Evolutionary conservation across 495 filamentous ascomycete species (phyloP).

Genomic region (Aspergillus heteromorphus): DNA sequence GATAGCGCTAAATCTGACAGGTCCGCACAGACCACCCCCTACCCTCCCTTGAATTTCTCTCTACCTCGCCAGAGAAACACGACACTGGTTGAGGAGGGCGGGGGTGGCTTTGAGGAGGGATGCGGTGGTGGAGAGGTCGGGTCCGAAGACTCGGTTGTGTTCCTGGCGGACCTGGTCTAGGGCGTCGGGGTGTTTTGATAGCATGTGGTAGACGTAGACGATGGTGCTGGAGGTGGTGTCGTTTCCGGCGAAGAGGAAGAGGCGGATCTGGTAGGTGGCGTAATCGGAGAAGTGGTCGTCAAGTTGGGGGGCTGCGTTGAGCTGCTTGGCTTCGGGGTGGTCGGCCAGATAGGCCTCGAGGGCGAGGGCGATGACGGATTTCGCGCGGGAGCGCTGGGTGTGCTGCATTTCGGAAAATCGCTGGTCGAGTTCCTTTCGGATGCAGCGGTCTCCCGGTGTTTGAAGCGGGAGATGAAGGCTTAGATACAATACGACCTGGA

Average conservation of each 20-base stretch:
- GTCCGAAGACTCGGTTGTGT: slow-evolving; percentile 36
- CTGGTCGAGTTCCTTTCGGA: too few species aligned
- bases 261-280: slow-evolving; percentile 11
- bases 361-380: slow-evolving; percentile 1
- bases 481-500: too few species aligned
- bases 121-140: slow-evolving; percentile 17
- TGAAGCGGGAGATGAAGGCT: too few species aligned
- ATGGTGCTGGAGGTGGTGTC: slow-evolving; percentile 32
- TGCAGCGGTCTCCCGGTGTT: too few species aligned
- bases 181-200: slow-evolving; percentile 37
- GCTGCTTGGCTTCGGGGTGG: not conserved
- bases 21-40: too few species aligned
- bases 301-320: not conserved
- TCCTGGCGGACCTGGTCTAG: slow-evolving; percentile 37
- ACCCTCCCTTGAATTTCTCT: too few species aligned
- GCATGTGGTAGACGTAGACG: slow-evolving; percentile 35
- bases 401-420: too few species aligned
- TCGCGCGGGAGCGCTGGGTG: too few species aligned
- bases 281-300: slow-evolving; percentile 23
- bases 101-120: slow-evolving; percentile 25
- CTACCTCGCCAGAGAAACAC: too few species aligned
- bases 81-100: slow-evolving; percentile 33
- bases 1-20: too few species aligned
- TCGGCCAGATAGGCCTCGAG: not conserved
- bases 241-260: slow-evolving; percentile 29